phyloP scores from a whole-genome alignment of 129 eudicot genomes.

The Helianthus tuberosus region DNA sequence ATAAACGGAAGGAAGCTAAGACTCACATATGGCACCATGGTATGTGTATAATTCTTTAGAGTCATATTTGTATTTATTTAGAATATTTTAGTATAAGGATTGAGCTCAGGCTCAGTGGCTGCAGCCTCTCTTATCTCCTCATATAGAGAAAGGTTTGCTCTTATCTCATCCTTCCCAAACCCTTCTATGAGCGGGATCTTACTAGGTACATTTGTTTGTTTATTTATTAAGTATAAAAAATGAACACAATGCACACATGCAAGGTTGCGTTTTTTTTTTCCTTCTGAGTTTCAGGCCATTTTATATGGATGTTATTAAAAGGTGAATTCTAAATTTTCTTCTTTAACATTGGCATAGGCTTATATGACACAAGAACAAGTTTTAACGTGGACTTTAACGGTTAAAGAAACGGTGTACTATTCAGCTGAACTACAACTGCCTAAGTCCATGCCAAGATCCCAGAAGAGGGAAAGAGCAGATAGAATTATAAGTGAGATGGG shows the following conservation, averaged over 20 bases:
- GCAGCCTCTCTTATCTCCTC: too few relatives aligned
- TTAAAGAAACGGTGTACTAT: conserved; percentile 74
- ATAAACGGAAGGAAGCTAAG: conserved; percentile 65
- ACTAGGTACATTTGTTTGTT: too few relatives aligned
- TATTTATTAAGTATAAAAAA: background rate
- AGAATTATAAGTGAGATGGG: conserved; percentile 83
- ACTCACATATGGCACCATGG: conserved; percentile 75
- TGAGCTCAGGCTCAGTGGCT: background rate
- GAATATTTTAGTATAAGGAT: background rate
- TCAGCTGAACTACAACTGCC: conserved; percentile 85
- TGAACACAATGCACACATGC: background rate
- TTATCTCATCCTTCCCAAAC: too few relatives aligned
- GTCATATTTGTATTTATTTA: background rate
- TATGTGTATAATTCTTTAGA: conserved; percentile 16
- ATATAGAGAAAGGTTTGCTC: too few relatives aligned
- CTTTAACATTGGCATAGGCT: conserved; percentile 39
- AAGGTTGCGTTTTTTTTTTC: background rate
- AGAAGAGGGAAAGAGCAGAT: conserved; percentile 70
- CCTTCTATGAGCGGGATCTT: too few relatives aligned
- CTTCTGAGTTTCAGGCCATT: background rate
- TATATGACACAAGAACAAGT: conserved; percentile 77
- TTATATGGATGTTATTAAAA: background rate
- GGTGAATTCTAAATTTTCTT: background rate
- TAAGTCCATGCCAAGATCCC: conserved; percentile 47
- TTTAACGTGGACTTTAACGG: conserved; percentile 66